A percentile compares a stretch with the other conserved stretches of the same genome.
These are phyloP conservation scores for Hevea brasiliensis DNA, from an alignment of 345 rosid species.

Conservation along the genomic window DNA sequence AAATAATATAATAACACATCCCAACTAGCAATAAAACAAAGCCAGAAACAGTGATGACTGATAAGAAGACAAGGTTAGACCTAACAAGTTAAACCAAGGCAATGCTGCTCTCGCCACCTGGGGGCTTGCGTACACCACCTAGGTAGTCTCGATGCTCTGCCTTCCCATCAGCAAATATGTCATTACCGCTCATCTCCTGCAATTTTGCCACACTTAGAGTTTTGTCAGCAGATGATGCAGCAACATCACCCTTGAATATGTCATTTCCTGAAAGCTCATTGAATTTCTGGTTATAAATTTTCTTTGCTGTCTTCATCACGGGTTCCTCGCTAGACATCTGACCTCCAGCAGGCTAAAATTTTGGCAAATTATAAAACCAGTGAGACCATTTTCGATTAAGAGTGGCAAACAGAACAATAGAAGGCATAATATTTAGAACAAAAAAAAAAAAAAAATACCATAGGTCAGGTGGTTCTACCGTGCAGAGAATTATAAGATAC, in stretches of 20 bases:
- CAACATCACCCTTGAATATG: slow-evolving; percentile 72
- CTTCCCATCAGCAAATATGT: slow-evolving; percentile 92
- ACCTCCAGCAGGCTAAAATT: slow-evolving; percentile 49
- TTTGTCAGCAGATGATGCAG: slow-evolving; percentile 59
- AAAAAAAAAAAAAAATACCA: not conserved
- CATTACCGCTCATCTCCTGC: slow-evolving; percentile 76
- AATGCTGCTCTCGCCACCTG: slow-evolving; percentile 95
- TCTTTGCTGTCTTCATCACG: slow-evolving; percentile 75
- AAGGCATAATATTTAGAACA: not conserved
- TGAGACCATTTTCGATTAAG: not conserved
- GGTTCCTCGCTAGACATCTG: slow-evolving; percentile 43
- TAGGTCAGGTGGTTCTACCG: not conserved
- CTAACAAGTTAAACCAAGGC: slow-evolving; percentile 65
- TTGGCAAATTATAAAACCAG: slow-evolving; percentile 8
- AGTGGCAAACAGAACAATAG: not conserved
- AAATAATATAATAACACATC: slow-evolving; percentile 47
- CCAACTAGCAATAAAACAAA: slow-evolving; percentile 33
- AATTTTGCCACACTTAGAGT: slow-evolving; percentile 67
- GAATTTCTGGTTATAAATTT: slow-evolving; percentile 71
- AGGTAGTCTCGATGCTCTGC: slow-evolving; percentile 80
- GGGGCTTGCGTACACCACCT: slow-evolving; percentile 97
- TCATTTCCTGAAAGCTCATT: slow-evolving; percentile 81
- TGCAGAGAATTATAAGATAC: not conserved
- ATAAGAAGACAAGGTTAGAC: slow-evolving; percentile 38
- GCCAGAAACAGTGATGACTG: slow-evolving; percentile 20